Conservation (phyloP, 768 basidiomycete genomes). For the Suillus discolor region DNA sequence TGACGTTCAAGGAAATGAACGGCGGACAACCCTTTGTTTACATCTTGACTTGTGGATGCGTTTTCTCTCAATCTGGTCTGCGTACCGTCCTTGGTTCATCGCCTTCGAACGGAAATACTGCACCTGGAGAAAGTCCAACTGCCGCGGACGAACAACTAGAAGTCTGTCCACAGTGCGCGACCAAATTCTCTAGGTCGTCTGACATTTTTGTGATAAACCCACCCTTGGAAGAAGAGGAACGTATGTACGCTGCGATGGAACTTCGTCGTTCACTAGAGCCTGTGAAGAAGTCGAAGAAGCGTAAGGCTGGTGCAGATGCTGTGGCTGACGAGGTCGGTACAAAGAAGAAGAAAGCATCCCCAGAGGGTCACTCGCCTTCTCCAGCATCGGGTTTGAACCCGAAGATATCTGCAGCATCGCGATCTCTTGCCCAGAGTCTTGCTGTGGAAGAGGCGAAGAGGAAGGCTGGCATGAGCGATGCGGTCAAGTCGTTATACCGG, state of each 20-base stretch:
- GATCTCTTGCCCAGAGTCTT: slow-evolving; percentile 70
- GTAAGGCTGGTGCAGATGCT: slow-evolving; percentile 51
- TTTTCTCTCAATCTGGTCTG: slow-evolving; percentile 85
- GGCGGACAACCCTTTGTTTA: slow-evolving; percentile 89
- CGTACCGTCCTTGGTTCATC: slow-evolving; percentile 49
- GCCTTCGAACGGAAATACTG: slow-evolving; percentile 24
- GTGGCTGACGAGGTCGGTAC: slow-evolving; percentile 31
- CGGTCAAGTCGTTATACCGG: slow-evolving; percentile 78
- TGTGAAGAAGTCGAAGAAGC: slow-evolving; percentile 55
- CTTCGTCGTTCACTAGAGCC: slow-evolving; percentile 58
- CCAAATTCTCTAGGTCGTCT: slow-evolving; percentile 58
- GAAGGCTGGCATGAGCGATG: slow-evolving; percentile 82
- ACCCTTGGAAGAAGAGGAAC: slow-evolving; percentile 59
- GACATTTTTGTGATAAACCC: slow-evolving; percentile 76
- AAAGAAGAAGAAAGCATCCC: slow-evolving; percentile 43
- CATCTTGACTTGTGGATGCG: slow-evolving; percentile 83
- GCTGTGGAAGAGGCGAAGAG: slow-evolving; percentile 83
- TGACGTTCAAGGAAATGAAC: slow-evolving; percentile 94
- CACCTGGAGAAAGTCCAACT: slow-evolving; percentile 27
- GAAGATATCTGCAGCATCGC: slow-evolving; percentile 56
- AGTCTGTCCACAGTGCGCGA: slow-evolving; percentile 77
- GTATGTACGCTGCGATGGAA: slow-evolving; percentile 58
- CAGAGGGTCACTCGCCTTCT: slow-evolving; percentile 18
- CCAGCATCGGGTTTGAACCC: slow-evolving; percentile 44
- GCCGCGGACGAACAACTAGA: slow-evolving; percentile 43